Evolutionary conservation across 352 stramenopile genomes (phyloP), one percentile per base, ranked within the genome.

Genomic region (Globisporangium sylvaticum): DNA sequence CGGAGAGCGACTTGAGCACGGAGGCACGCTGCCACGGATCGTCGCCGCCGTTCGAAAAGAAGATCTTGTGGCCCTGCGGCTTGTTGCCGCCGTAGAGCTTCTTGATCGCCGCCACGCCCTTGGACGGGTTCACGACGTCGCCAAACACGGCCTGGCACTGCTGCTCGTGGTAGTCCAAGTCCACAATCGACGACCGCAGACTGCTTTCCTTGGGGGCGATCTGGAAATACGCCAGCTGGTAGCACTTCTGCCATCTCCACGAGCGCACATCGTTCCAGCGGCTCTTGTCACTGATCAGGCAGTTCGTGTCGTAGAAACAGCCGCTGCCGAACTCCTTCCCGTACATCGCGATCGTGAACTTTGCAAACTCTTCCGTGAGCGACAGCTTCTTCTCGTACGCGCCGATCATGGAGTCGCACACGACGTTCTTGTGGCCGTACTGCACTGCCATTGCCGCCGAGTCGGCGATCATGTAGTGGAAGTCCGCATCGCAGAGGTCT

Each of bases 401-500:
- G 0, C 64, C 48, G 1, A 79, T 64, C 81, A 92, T 90, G 64
- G 73, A 76, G 29, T 70, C 42, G 50, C 89, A 97, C 58, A 97
- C 74, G 15, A 88, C 55, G 25, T 93, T 74, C 69, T 97, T 97
- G 70, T 87, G 79, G 5, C 89, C 85, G 70, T 97, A 97, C 72
- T 97, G 89, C 37, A 94, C 87, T 4, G 83, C 85, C 89, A 97
- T 97, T 1, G 89, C 87, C 20, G 88, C 88, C 22, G 87, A 73
- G 68, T 96, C 88, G 8, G 88, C 88, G 56, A 96, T 77, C 89
- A 97, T 97, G 75, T 97, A 97, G 72, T 93, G 93, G 68, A 97
- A 97, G 64, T 96, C 88, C 15, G 77, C 72, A 32, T 93, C 83
- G 8, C 60, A 72, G 32, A 96, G 69, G 12, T 68, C 75, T 31